Percentiles rank a stretch among this genome's conserved stretches.
Conservation (phyloP, 2,329 filamentous ascomycete species). For the Paecilomyces sp. region DNA sequence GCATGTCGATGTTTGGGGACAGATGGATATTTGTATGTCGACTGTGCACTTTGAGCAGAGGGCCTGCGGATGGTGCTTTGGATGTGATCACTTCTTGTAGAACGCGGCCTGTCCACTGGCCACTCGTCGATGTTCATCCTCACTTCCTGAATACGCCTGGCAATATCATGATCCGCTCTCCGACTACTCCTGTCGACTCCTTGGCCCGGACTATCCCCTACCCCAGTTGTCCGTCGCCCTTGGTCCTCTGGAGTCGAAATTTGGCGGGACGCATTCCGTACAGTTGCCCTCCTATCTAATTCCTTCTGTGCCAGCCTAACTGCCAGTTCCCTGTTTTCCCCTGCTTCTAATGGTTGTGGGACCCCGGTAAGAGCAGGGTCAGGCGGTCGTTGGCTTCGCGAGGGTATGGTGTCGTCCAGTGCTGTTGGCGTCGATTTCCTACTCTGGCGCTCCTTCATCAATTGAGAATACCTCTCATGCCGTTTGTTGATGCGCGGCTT, state of each 20-base stretch:
- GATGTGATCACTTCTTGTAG: conserved; percentile 4
- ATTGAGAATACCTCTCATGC: conserved; percentile 60
- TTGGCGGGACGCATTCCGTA: conserved; percentile 50
- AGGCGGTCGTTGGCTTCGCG: conserved; percentile 11
- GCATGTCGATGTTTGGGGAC: conserved; percentile 31
- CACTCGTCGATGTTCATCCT: conserved; percentile 31
- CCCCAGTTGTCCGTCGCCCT: conserved; percentile 45
- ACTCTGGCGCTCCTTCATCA: conserved; percentile 39
- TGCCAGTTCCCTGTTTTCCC: conserved; percentile 66
- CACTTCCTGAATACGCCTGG: conserved; percentile 46
- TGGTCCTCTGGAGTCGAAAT: conserved; percentile 52
- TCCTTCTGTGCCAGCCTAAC: conserved; percentile 69
- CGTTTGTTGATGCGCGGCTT: conserved; percentile 70
- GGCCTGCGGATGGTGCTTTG: conserved; percentile 5
- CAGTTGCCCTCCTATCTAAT: conserved; percentile 59
- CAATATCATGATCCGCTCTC: conserved; percentile 39
- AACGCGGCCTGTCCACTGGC: conserved; percentile 3
- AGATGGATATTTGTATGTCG: conserved; percentile 36
- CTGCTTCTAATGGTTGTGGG: conserved; percentile 59
- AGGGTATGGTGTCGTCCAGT: conserved; percentile 4
- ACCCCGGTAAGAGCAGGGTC: conserved; percentile 57
- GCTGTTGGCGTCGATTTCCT: conserved; percentile 22
- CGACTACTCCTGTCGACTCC: conserved; percentile 27
- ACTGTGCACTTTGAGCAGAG: conserved; percentile 8
- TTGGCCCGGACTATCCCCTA: conserved; percentile 49